phyloP scores from a whole-genome alignment of 2,329 filamentous ascomycete species.

The Arthrobotrys musiformis region DNA sequence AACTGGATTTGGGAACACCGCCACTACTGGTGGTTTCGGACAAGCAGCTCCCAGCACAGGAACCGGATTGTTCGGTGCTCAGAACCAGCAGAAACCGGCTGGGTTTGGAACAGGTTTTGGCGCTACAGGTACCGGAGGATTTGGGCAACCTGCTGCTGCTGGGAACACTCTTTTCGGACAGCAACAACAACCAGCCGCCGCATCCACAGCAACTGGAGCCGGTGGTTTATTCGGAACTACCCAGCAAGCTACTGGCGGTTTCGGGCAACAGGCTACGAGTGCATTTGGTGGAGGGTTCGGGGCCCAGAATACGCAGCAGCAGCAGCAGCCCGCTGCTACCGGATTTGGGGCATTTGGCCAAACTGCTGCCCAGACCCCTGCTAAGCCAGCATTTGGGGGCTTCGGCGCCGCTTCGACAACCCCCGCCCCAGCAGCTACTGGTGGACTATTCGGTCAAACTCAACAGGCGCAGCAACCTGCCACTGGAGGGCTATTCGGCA shows the following conservation, averaged over 20 bases:
- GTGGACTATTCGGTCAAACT: slow-evolving; percentile 60
- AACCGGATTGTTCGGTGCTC: slow-evolving; percentile 62
- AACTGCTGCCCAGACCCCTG: slow-evolving; percentile 21
- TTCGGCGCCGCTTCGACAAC: slow-evolving; percentile 50
- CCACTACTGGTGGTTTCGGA: slow-evolving; percentile 41
- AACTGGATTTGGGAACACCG: slow-evolving; percentile 57
- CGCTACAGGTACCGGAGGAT: slow-evolving; percentile 46
- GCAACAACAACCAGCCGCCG: slow-evolving; percentile 55
- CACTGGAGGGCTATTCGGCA: slow-evolving; percentile 66
- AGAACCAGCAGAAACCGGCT: slow-evolving; percentile 62
- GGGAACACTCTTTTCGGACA: slow-evolving; percentile 63
- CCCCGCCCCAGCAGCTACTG: slow-evolving; percentile 33
- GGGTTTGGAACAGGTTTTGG: slow-evolving; percentile 59
- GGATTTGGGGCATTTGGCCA: slow-evolving; percentile 59
- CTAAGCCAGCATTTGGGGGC: slow-evolving; percentile 49
- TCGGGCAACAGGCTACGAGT: slow-evolving; percentile 63
- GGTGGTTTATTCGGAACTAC: slow-evolving; percentile 64
- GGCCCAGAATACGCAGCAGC: slow-evolving; percentile 54
- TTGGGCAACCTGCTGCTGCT: slow-evolving; percentile 53
- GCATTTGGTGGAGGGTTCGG: slow-evolving; percentile 54
- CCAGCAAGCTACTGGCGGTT: slow-evolving; percentile 61
- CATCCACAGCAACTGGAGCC: slow-evolving; percentile 60
- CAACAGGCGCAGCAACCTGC: slow-evolving; percentile 61
- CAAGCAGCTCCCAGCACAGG: slow-evolving; percentile 38
- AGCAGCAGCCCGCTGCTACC: slow-evolving; percentile 56